A percentile compares a stretch with the other conserved stretches of the same genome.
Evolutionary conservation across 2,329 filamentous ascomycete species (phyloP).

Genomic region (Beauveria sp.): DNA sequence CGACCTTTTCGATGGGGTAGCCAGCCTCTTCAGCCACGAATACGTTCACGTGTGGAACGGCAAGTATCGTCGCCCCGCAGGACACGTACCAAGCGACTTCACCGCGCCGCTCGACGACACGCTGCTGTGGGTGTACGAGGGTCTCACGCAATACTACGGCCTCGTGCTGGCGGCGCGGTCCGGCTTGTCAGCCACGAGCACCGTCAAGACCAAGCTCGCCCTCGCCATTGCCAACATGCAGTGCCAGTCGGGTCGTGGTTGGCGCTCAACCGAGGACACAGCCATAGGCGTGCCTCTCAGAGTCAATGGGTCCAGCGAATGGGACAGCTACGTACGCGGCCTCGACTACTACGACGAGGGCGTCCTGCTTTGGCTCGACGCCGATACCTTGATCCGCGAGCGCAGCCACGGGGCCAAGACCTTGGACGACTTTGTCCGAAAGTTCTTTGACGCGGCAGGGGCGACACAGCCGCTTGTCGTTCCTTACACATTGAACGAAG

Average conservation of each 20-base stretch:
- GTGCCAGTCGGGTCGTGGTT: constrained; percentile 5
- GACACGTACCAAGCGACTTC: constrained; percentile 9
- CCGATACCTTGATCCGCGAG: constrained; percentile 9
- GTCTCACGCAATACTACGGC: constrained; percentile 12
- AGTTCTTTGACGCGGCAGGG: not conserved
- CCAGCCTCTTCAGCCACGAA: constrained; percentile 7
- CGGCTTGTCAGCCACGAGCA: not conserved
- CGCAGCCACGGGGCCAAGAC: constrained; percentile 1
- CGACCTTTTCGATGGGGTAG: not conserved
- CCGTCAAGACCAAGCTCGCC: not conserved
- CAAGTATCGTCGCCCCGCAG: constrained; percentile 11
- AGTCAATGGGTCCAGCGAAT: not conserved
- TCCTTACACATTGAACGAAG: constrained; percentile 7
- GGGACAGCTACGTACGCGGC: constrained; percentile 4
- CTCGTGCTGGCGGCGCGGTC: constrained; percentile 6
- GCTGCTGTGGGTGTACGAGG: constrained; percentile 13
- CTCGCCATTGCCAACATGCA: not conserved
- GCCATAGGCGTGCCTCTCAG: constrained; percentile 7
- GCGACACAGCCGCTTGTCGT: constrained; percentile 1
- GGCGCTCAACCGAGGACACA: constrained; percentile 11
- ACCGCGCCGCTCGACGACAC: constrained; percentile 9
- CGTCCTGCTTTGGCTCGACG: constrained; percentile 11
- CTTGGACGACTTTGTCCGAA: constrained; percentile 6
- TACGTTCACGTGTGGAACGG: constrained; percentile 12
- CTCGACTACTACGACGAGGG: constrained; percentile 10